Conservation (phyloP, 208 protist genomes). For the Porcisia deanei region DNA sequence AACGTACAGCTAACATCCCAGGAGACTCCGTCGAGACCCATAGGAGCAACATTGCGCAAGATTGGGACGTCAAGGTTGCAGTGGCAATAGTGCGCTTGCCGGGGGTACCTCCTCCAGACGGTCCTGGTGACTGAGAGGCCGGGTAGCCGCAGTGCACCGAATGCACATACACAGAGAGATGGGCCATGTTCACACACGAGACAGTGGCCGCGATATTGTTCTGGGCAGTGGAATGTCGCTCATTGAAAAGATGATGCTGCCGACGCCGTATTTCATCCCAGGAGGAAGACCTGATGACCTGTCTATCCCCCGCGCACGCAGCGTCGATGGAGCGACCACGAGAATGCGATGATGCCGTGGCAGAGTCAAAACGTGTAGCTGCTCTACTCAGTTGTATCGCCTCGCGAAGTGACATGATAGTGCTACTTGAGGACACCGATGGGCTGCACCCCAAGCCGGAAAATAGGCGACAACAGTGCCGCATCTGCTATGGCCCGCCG, state of each 20-base stretch:
- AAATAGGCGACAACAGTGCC: not conserved
- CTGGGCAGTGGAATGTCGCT: conserved; percentile 10
- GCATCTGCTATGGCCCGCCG: not conserved
- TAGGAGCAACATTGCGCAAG: conserved; percentile 38
- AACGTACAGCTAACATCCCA: conserved; percentile 41
- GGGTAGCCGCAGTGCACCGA: conserved; percentile 41
- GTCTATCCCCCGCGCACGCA: not conserved
- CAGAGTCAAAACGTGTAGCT: conserved; percentile 5
- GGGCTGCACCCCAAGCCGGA: not conserved
- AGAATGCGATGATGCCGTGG: not conserved
- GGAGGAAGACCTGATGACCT: not conserved
- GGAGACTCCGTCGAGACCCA: conserved; percentile 33
- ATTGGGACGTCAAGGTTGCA: not conserved
- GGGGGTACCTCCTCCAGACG: not conserved
- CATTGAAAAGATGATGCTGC: conserved; percentile 23
- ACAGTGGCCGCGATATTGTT: conserved; percentile 7
- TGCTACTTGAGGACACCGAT: not conserved
- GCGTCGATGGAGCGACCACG: conserved; percentile 12
- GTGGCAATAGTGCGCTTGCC: conserved; percentile 15
- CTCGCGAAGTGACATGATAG: conserved; percentile 9
- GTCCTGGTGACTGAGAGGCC: conserved; percentile 15
- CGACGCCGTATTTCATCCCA: conserved; percentile 10
- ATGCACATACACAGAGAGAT: conserved; percentile 55
- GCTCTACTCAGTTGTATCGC: conserved; percentile 7
- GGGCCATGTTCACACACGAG: conserved; percentile 32